A percentile compares a stretch with the other conserved stretches of the same genome.
Conservation (phyloP, 768 basidiomycete genomes). For the Leccinum sublutescens region DNA sequence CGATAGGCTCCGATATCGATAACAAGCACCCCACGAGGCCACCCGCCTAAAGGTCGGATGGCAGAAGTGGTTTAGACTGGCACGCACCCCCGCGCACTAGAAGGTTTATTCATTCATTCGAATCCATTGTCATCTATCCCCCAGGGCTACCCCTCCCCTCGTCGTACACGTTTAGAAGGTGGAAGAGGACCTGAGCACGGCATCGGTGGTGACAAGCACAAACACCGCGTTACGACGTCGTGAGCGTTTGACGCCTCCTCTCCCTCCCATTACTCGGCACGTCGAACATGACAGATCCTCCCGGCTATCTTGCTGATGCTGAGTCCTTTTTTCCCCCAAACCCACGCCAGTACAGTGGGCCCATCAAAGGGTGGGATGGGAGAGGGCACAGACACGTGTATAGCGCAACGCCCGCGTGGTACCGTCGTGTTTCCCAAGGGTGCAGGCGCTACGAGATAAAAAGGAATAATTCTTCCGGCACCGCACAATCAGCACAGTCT, state of each 20-base stretch:
- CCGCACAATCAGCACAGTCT: constrained; percentile 3
- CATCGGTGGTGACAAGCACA: constrained; percentile 6
- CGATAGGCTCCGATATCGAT: constrained; percentile 20
- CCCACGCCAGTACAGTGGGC: neutral
- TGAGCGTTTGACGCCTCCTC: neutral
- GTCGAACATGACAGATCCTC: neutral
- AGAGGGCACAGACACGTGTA: constrained; percentile 4
- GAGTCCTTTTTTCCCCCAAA: neutral
- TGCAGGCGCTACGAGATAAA: neutral
- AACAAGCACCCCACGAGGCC: constrained; percentile 11
- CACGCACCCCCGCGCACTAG: neutral
- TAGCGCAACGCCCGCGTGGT: neutral
- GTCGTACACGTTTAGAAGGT: constrained; percentile 4
- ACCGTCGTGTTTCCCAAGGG: neutral
- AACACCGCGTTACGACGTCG: neutral
- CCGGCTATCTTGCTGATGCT: neutral
- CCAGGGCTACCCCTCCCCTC: neutral
- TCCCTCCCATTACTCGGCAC: neutral
- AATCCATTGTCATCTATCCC: neutral
- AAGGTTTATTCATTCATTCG: neutral
- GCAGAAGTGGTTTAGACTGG: neutral
- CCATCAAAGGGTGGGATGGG: neutral
- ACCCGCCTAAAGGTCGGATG: neutral
- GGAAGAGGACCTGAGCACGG: constrained; percentile 4
- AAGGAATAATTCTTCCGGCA: neutral